These are phyloP conservation scores for Globisporangium lucens DNA, from an alignment of 352 stramenopile genomes.

Conservation along the genomic window DNA sequence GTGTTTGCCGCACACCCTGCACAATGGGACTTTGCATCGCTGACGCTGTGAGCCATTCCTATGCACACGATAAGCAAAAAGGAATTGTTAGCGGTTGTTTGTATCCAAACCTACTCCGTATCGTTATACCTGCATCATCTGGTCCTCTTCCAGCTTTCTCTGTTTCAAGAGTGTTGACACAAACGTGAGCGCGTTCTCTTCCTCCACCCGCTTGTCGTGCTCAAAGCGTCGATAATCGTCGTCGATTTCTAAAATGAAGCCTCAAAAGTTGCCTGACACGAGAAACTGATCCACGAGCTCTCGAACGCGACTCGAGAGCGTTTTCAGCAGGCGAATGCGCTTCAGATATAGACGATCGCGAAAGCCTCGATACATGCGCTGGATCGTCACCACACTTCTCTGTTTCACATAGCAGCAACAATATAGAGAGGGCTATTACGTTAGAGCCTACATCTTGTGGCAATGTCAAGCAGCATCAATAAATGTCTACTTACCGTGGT, in stretches of 20 bases:
- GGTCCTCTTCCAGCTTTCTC: constrained; percentile 44
- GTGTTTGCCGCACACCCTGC: constrained; percentile 23
- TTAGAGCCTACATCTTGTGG: no score
- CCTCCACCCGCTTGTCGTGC: constrained; percentile 39
- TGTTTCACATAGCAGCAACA: background rate
- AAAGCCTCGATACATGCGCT: constrained; percentile 49
- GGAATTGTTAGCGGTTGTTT: no score
- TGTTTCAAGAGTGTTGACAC: constrained; percentile 41
- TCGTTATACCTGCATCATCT: constrained; percentile 48
- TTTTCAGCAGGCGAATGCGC: constrained; percentile 31
- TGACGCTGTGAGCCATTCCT: constrained; percentile 56
- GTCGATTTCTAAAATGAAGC: constrained; percentile 57
- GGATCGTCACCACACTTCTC: constrained; percentile 37
- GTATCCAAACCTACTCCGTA: background rate
- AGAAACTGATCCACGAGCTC: constrained; percentile 47
- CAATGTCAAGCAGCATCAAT: background rate
- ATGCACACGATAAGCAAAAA: background rate
- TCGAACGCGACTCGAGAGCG: constrained; percentile 40
- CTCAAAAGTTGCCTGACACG: constrained; percentile 51
- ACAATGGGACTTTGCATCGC: constrained; percentile 53
- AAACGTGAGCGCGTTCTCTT: constrained; percentile 48
- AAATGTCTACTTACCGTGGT: constrained; percentile 10
- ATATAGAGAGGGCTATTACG: background rate
- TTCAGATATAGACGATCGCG: constrained; percentile 42
- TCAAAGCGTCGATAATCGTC: constrained; percentile 52